These are phyloP conservation scores for Lanmaoa pseudosensibilis DNA, from an alignment of 768 basidiomycete species.

Conservation along the genomic window DNA sequence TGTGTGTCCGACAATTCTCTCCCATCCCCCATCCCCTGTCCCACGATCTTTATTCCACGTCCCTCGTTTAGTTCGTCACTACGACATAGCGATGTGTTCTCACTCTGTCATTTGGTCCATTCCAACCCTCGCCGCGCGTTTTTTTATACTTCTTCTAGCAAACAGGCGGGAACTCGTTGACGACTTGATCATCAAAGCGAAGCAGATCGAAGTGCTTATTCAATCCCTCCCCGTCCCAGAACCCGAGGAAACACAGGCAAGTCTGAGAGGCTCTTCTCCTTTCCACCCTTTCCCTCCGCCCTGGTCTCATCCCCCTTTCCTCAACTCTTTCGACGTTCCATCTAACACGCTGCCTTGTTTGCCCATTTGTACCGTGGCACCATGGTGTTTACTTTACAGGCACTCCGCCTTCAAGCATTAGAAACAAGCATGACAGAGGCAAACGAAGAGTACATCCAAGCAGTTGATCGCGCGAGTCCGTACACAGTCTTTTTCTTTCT, in stretches of 20 bases:
- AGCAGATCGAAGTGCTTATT: constrained; percentile 85
- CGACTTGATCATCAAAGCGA: constrained; percentile 83
- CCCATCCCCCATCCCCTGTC: background rate
- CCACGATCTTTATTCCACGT: background rate
- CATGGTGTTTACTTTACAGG: constrained; percentile 38
- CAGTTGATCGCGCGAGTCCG: constrained; percentile 77
- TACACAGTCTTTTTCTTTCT: constrained; percentile 12
- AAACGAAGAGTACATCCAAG: constrained; percentile 73
- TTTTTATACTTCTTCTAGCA: constrained; percentile 40
- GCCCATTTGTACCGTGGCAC: too few relatives aligned
- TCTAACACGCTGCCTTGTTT: too few relatives aligned
- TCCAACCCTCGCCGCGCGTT: background rate
- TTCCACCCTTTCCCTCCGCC: too few relatives aligned
- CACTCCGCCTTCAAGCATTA: constrained; percentile 60
- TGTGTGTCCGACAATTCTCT: background rate
- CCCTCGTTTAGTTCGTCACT: background rate
- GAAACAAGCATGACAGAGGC: constrained; percentile 71
- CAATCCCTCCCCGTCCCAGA: constrained; percentile 77
- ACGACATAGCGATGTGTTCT: background rate
- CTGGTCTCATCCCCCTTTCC: too few relatives aligned
- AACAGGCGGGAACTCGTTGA: constrained; percentile 83
- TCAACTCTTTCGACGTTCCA: too few relatives aligned
- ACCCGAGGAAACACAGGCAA: constrained; percentile 69
- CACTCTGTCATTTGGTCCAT: background rate
- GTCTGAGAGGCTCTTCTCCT: too few relatives aligned